Evolutionary conservation across 192 early-diverging fungal species (phyloP), one percentile per base, ranked within the genome.

Genomic region (Blastocladiella britannica): DNA sequence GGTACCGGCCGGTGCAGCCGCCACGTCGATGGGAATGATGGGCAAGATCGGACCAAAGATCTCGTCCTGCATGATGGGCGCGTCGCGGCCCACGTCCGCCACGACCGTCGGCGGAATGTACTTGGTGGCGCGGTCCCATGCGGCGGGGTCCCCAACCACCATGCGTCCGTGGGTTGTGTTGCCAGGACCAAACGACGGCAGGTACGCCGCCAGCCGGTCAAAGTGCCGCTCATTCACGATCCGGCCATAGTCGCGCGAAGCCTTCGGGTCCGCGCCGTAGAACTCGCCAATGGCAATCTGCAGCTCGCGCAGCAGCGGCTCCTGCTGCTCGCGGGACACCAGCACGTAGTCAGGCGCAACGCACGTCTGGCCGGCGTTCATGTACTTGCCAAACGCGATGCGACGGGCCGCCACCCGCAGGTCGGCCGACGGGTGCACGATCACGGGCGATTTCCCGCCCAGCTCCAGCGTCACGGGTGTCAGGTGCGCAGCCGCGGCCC

Each of bases 41-140:
- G 88, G 88, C 57, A 97, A 65, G 29, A 93, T 65, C 4, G 93
- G 93, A 23, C 89, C 93, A 76, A 97, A 94, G 43, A 97, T 63
- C 67, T 97, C 93, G 26, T 81, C 80, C 23, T 71, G 53, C 90
- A 93, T 89, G 57, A 86, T 65, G 7, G 63, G 55, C 51, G 76
- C 71, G 60, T 72, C 71, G 5, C 62, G 51, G 3, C 59, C 64
- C 22, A 94, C 87, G 24, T 84, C 76, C 8, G 79, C 66, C n/a
- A 97, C 61, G 22, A 94, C 60, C 6, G 86, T 89, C 1, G 87
- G 88, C n/a, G 79, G 77, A 51, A 97, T 74, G 67, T 74, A 97
- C 18, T 72, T 68, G 47, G 82, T 80, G 15, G 62, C 55, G 25
- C 72, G 65, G 55, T 86, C 78, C 8, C 57, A 54, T 18, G 76